Evolutionary conservation across 1,284 basidiomycete species (phyloP), one percentile per base, ranked within the genome.

Genomic region (Marasmius oreades): DNA sequence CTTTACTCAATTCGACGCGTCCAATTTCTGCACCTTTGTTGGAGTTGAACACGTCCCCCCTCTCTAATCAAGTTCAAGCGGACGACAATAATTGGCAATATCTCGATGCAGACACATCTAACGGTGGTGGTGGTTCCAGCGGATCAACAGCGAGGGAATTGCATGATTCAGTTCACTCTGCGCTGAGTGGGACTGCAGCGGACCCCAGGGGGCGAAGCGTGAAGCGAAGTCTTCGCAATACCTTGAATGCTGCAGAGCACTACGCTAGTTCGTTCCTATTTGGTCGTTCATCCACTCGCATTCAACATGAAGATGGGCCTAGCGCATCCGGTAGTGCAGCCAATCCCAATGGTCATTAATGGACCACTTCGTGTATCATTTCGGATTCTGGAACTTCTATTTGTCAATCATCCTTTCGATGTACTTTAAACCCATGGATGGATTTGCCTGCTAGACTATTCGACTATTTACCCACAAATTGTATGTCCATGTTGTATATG

Each of bases 261-360:
- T 85, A 84, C 63, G 82, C 85, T 3, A 81, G 73, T 56, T 77
- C 82, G 5, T 78, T 89, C 61, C 71, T 88, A 31, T 86, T 88
- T 60, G 84, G 85, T 20, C 70, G 77, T 7, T 64, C 68, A 10
- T 57, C 59, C 7, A 46, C 57, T 43, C 58, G 57, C 23, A 36
- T 24, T 4, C 33, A 24, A 33, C 39, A 59, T 14, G 60, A 61
- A 22, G 55, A 47, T 48, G 56, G 37, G 31, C 42, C 48, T 39
- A 16, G 51, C 23, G 23, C 51, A n/a, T 18, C 39, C 33, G 22
- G 28, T 31, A 31, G 28, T 31, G 28, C 28, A 31, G 28, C 5
- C 28, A 31, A 31, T 10, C 28, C 28, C 28, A 31, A 31, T 31
- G 28, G 28, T 5, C 28, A 5, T 31, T 31, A 10, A 31, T 31